A percentile compares a stretch with the other conserved stretches of the same genome.
Evolutionary conservation across 2,329 filamentous ascomycete genomes (phyloP).

Genomic region (Orbilia ellipsospora): DNA sequence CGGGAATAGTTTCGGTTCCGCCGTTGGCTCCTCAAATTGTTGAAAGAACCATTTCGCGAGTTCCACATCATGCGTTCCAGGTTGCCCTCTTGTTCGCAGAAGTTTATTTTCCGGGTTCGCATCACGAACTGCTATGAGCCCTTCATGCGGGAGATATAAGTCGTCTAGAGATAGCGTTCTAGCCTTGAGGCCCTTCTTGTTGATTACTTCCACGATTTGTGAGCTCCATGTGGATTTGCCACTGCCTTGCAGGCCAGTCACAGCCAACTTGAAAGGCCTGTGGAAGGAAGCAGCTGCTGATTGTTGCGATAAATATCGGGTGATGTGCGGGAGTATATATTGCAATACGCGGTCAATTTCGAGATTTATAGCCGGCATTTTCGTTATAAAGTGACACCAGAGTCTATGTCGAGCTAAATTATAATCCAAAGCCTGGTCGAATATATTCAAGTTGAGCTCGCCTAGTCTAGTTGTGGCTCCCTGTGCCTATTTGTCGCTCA

Average conservation of each 20-base stretch:
- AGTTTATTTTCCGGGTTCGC: conserved; percentile 77
- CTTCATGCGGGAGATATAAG: conserved; percentile 80
- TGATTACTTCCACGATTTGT: conserved; percentile 72
- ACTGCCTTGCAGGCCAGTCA: conserved; percentile 91
- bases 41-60: conserved; percentile 74
- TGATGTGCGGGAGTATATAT: conserved; percentile 32
- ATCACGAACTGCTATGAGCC: conserved; percentile 74
- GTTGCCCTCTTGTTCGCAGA: conserved; percentile 83
- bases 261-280: conserved; percentile 80
- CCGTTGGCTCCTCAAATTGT: conserved; percentile 67
- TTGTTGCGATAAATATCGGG: conserved; percentile 20
- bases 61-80: conserved; percentile 81
- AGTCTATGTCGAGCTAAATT: no score
- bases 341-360: conserved; percentile 26
- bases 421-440: no score
- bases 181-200: conserved; percentile 70
- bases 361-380: conserved; percentile 19
- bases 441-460: no score
- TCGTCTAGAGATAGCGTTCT: conserved; percentile 87
- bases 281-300: conserved; percentile 12
- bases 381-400: neutral
- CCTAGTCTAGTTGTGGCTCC: no score
- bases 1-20: conserved; percentile 68
- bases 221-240: conserved; percentile 90
- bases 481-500: no score